phyloP scores from a whole-genome alignment of 495 filamentous ascomycete genomes.

The Daldinia loculata region DNA sequence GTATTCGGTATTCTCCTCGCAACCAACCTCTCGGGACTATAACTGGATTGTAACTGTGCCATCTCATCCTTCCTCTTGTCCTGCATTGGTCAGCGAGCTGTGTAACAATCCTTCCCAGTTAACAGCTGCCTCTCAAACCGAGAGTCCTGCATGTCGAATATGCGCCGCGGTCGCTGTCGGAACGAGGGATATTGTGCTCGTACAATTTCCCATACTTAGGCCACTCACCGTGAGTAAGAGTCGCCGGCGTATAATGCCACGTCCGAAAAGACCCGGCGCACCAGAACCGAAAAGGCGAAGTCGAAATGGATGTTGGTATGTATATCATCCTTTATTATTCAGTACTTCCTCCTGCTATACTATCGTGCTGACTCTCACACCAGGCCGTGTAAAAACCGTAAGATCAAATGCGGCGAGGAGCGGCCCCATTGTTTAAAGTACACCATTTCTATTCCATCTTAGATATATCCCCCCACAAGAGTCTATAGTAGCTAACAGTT shows the following conservation, averaged over 20 bases:
- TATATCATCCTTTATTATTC: conserved; percentile 1
- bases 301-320: conserved; percentile 84
- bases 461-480: neutral
- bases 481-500: conserved; percentile 28
- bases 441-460: conserved; percentile 19
- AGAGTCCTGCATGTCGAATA: conserved; percentile 47
- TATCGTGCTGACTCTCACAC: conserved; percentile 17
- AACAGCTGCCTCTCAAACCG: conserved; percentile 36
- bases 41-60: conserved; percentile 40
- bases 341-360: neutral
- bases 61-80: conserved; percentile 33
- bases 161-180: conserved; percentile 42
- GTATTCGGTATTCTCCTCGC: conserved; percentile 21
- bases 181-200: conserved; percentile 47
- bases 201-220: conserved; percentile 46
- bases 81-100: conserved; percentile 40
- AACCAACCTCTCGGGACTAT: conserved; percentile 35
- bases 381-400: conserved; percentile 86
- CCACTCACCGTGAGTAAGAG: conserved; percentile 26
- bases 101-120: conserved; percentile 39
- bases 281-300: conserved; percentile 76
- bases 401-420: conserved; percentile 89
- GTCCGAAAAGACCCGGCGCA: conserved; percentile 70
- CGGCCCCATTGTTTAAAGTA: conserved; percentile 78
- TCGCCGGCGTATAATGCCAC: conserved; percentile 64